Conservation (phyloP, 139 green algal genomes). For the Chlorella sp. region DNA sequence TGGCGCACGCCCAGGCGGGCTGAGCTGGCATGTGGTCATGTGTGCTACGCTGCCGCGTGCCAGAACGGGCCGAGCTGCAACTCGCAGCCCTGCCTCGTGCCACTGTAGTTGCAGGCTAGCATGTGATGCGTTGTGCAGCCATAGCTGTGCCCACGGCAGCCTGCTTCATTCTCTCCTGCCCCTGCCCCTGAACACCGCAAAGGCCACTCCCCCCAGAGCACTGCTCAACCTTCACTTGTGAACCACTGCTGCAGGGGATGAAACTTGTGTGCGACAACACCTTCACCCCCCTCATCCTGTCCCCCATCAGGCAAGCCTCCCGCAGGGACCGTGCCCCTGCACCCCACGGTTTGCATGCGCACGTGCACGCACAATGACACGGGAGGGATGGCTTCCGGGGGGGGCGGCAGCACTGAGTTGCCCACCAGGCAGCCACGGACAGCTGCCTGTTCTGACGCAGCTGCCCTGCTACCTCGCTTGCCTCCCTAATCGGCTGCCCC, state of each 20-base stretch:
- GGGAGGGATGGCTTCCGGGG: too few relatives aligned
- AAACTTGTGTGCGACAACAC: slow-evolving; percentile 86
- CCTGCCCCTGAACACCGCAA: neutral
- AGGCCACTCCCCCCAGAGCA: neutral
- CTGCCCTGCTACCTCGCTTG: neutral
- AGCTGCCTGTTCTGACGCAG: neutral
- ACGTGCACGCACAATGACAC: neutral
- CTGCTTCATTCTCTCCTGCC: neutral
- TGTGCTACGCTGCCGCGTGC: too few relatives aligned
- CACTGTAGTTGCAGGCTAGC: neutral
- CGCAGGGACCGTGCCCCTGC: too few relatives aligned
- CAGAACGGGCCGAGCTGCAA: too few relatives aligned
- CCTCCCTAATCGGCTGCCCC: neutral
- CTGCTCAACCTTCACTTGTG: neutral
- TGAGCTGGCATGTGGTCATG: too few relatives aligned
- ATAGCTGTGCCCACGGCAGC: too few relatives aligned
- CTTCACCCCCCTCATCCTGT: slow-evolving; percentile 72
- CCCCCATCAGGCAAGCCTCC: slow-evolving; percentile 40
- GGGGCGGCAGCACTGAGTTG: too few relatives aligned
- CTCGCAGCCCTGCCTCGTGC: neutral
- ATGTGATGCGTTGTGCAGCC: too few relatives aligned
- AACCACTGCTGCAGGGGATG: slow-evolving; percentile 17
- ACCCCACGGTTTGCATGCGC: neutral
- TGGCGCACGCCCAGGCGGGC: too few relatives aligned
- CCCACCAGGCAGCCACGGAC: too few relatives aligned